These are phyloP conservation scores for Verticillium longisporum DNA, from an alignment of 2,329 filamentous ascomycete species.

Conservation along the genomic window DNA sequence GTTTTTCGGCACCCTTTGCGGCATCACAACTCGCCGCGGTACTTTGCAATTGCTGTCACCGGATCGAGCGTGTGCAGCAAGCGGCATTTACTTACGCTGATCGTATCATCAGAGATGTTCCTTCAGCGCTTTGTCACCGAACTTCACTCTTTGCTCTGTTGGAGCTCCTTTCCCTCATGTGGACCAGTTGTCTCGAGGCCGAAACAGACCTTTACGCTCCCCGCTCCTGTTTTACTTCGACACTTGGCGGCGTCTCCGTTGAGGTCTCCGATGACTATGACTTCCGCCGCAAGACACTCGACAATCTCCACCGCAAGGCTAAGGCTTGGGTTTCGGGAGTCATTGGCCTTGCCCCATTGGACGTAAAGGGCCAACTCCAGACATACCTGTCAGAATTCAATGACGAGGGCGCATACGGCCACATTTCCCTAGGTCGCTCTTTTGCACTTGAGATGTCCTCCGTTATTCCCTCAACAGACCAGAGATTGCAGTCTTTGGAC, in stretches of 20 bases:
- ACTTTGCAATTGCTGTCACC: conserved; percentile 86
- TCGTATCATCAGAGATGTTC: conserved; percentile 75
- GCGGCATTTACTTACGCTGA: conserved; percentile 80
- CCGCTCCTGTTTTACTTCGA: conserved; percentile 71
- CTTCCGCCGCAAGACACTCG: conserved; percentile 73
- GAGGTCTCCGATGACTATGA: conserved; percentile 91
- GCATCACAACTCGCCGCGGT: conserved; percentile 80
- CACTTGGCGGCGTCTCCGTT: conserved; percentile 70
- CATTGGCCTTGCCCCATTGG: conserved; percentile 79
- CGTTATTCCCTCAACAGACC: conserved; percentile 77
- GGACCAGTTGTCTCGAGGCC: conserved; percentile 86
- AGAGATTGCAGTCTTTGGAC: conserved; percentile 77
- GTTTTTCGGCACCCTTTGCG: conserved; percentile 87
- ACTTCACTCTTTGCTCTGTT: conserved; percentile 87
- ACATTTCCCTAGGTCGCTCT: conserved; percentile 85
- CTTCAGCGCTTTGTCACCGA: conserved; percentile 84
- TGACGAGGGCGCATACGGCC: conserved; percentile 83
- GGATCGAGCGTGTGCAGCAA: conserved; percentile 84
- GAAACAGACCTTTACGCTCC: conserved; percentile 93
- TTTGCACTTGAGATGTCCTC: conserved; percentile 93
- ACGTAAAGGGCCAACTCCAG: conserved; percentile 91
- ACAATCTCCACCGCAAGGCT: conserved; percentile 69
- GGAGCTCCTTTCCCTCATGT: conserved; percentile 89
- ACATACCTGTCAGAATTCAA: conserved; percentile 95
- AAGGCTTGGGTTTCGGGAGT: conserved; percentile 74